Evolutionary conservation across 2,329 filamentous ascomycete genomes (phyloP).

Genomic region (Nigrograna mackinnonii): DNA sequence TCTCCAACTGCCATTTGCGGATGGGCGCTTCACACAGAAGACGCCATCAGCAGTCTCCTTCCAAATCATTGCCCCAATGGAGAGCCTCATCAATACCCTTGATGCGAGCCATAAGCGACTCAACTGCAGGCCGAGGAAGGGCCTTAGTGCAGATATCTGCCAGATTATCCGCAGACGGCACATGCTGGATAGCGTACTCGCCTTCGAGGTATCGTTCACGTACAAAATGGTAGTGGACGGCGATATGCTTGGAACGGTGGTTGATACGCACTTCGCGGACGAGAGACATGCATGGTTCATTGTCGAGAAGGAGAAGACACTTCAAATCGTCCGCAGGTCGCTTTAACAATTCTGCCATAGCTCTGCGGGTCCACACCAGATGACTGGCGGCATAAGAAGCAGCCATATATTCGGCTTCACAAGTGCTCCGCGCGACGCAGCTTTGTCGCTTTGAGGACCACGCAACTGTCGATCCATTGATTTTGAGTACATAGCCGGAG

Average conservation of each 20-base stretch:
- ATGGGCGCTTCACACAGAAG: too few species aligned
- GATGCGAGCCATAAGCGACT: too few species aligned
- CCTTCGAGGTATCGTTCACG: background rate
- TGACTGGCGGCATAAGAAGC: conserved; percentile 6
- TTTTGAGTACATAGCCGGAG: conserved; percentile 20
- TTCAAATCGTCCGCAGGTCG: background rate
- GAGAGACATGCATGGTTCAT: conserved; percentile 7
- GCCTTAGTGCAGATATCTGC: conserved; percentile 2
- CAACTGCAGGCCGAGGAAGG: conserved; percentile 25
- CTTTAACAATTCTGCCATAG: conserved; percentile 2
- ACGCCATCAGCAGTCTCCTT: too few species aligned
- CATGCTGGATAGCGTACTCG: background rate
- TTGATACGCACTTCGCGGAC: conserved; percentile 4
- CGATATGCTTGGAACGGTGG: conserved; percentile 7
- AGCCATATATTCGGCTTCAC: conserved; percentile 21
- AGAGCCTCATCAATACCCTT: too few species aligned
- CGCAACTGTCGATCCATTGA: conserved; percentile 15
- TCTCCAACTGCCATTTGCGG: too few species aligned
- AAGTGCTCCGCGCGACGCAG: conserved; percentile 15
- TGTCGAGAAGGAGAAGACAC: conserved; percentile 1
- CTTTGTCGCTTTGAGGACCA: conserved; percentile 20
- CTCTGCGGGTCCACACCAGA: conserved; percentile 5
- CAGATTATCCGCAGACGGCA: conserved; percentile 2
- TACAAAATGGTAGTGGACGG: conserved; percentile 3
- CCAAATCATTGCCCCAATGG: too few species aligned